Percentiles rank a stretch among this genome's conserved stretches.
These are phyloP conservation scores for Ceratobasidium sp. DNA, from an alignment of 1,284 basidiomycete genomes.

Conservation along the genomic window DNA sequence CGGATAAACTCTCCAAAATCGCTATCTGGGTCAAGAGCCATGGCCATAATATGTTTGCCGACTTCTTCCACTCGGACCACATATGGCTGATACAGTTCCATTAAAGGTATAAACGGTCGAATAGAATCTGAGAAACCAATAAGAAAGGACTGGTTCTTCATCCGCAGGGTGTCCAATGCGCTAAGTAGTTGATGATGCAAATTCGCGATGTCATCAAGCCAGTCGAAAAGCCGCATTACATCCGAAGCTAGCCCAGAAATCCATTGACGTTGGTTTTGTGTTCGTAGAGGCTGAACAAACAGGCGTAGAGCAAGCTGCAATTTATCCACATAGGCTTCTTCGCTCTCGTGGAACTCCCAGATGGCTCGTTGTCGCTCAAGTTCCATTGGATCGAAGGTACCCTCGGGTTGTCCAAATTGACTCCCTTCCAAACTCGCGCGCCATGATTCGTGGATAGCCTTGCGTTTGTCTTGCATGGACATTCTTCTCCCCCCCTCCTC, in stretches of 20 bases:
- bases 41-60: conserved; percentile 66
- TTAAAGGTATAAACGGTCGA: conserved; percentile 69
- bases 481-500: neutral
- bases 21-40: conserved; percentile 67
- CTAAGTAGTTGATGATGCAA: conserved; percentile 75
- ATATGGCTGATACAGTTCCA: conserved; percentile 89
- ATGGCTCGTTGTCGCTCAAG: conserved; percentile 76
- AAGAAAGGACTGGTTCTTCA: conserved; percentile 64
- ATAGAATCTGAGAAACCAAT: conserved; percentile 69
- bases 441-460: conserved; percentile 30
- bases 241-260: conserved; percentile 79
- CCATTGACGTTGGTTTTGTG: conserved; percentile 76
- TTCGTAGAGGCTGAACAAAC: conserved; percentile 81
- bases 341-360: conserved; percentile 75
- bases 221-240: conserved; percentile 80
- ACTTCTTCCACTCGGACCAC: conserved; percentile 78
- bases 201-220: conserved; percentile 85
- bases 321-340: conserved; percentile 75
- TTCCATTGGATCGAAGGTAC: conserved; percentile 58
- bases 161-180: conserved; percentile 62
- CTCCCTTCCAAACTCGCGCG: conserved; percentile 21
- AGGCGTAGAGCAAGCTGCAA: conserved; percentile 73
- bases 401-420: neutral
- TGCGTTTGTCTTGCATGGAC: conserved; percentile 27
- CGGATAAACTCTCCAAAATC: conserved; percentile 88